These are phyloP conservation scores for Mycena filopes DNA, from an alignment of 768 basidiomycete genomes.

Conservation along the genomic window DNA sequence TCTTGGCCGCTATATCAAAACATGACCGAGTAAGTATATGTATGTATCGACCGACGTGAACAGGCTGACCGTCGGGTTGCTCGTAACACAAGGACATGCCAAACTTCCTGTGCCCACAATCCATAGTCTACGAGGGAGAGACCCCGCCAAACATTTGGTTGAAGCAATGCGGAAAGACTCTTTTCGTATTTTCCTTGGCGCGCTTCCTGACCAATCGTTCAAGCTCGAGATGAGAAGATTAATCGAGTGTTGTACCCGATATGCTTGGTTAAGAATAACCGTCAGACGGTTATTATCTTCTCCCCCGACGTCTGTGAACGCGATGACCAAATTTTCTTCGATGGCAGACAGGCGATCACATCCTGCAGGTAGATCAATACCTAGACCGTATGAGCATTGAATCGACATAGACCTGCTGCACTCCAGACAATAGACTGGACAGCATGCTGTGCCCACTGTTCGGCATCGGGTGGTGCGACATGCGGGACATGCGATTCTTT, in stretches of 20 bases:
- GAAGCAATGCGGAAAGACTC: slow-evolving; percentile 70
- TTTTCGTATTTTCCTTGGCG: slow-evolving; percentile 75
- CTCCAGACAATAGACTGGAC: slow-evolving; percentile 81
- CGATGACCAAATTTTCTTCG: slow-evolving; percentile 76
- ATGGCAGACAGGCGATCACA: slow-evolving; percentile 71
- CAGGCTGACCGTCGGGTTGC: slow-evolving; percentile 72
- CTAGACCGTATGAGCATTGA: background rate
- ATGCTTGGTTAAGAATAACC: slow-evolving; percentile 72
- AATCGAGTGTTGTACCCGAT: slow-evolving; percentile 58
- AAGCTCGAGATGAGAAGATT: slow-evolving; percentile 12
- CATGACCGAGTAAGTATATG: slow-evolving; percentile 1
- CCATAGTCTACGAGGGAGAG: slow-evolving; percentile 71
- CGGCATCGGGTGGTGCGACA: slow-evolving; percentile 58
- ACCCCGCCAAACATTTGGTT: slow-evolving; percentile 76
- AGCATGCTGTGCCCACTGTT: slow-evolving; percentile 79
- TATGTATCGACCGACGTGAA: slow-evolving; percentile 4
- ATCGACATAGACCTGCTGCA: slow-evolving; percentile 62
- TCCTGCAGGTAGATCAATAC: slow-evolving; percentile 52
- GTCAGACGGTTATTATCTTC: slow-evolving; percentile 72
- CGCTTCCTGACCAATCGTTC: slow-evolving; percentile 57
- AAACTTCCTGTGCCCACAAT: slow-evolving; percentile 81
- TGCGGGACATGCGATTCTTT: slow-evolving; percentile 44
- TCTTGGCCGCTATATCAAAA: slow-evolving; percentile 65
- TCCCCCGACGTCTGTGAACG: slow-evolving; percentile 68
- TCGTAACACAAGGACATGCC: slow-evolving; percentile 78